Conservation (phyloP, 2,329 filamentous ascomycete species). For the Botryotinia narcissicola region DNA sequence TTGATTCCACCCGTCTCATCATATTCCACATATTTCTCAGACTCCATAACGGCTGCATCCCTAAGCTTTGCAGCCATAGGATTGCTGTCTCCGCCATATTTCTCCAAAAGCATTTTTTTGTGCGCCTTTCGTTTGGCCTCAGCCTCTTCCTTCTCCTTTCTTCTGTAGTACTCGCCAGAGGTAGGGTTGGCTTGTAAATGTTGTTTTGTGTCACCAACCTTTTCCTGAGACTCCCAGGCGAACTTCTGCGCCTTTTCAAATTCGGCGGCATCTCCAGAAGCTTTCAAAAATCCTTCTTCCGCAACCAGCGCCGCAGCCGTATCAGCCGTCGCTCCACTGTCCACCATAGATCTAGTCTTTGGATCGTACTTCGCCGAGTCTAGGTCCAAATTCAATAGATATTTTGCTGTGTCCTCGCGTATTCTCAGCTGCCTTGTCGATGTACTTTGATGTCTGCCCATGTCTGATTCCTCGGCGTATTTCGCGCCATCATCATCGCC, state of each 20-base stretch:
- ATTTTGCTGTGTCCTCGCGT: constrained; percentile 96
- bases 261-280: constrained; percentile 86
- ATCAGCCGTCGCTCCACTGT: constrained; percentile 76
- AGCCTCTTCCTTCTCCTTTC: constrained; percentile 73
- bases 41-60: constrained; percentile 70
- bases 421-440: constrained; percentile 87
- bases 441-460: constrained; percentile 90
- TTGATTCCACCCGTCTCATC: constrained; percentile 88
- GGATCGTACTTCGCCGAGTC: constrained; percentile 98
- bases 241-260: constrained; percentile 88
- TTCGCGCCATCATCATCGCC: constrained; percentile 60
- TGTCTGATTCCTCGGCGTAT: constrained; percentile 94
- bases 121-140: constrained; percentile 66
- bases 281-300: constrained; percentile 87
- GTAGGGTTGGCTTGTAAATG: constrained; percentile 97
- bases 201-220: constrained; percentile 70
- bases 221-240: constrained; percentile 94
- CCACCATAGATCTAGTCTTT: constrained; percentile 88
- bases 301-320: constrained; percentile 79
- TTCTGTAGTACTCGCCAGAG: constrained; percentile 79
- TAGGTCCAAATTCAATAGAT: constrained; percentile 88
- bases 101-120: constrained; percentile 70
- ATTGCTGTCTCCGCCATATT: constrained; percentile 72
- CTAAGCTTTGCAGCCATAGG: constrained; percentile 59
- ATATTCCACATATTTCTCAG: constrained; percentile 89